Base-by-base conservation (phyloP, 768 basidiomycete genomes). In the Hypsizygus marmoreus region DNA sequence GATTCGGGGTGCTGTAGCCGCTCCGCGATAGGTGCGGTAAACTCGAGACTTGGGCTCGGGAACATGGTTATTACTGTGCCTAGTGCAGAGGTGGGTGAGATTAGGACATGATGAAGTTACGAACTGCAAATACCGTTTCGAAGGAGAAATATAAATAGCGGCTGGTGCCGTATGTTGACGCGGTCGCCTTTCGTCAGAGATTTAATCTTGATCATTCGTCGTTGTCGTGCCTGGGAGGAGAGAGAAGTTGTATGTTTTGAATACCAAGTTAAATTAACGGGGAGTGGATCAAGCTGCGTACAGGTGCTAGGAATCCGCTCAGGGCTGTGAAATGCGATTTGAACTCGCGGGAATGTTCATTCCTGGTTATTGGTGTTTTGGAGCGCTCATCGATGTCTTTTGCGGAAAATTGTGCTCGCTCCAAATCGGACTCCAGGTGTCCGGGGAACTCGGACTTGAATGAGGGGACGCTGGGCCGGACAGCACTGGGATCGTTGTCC, bases 91-190 rank as follows among this genome's bases (percentile, higher is more conserved):
- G n/a, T n/a, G n/a, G n/a, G n/a, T n/a, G n/a, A n/a, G n/a, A n/a
- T n/a, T n/a, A n/a, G n/a, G n/a, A n/a, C n/a, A n/a, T n/a, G n/a
- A n/a, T n/a, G 19, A 12, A 12, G 40, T 24, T 43, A 32, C 24
- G 3, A 49, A 31, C 16, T 17, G 22, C 10, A 61, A 66, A 40
- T 57, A 76, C 86, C 86, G 57, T 86, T 79, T 47, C 81, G 72
- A 52, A 81, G 72, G 6, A 88, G 70, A 67, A 87, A 87, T 46
- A 88, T 76, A 56, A 74, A 86, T 68, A 88, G 72, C 3, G 86
- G 82, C 25, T 68, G 55, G 32, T 59, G 71, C 16, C 26, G 67
- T 30, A 84, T 69, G 45, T 76, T 73, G 16, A 88, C 80, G 41
- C 83, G 73, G 19, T 82, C 79, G 10, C 76, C 81, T 50, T 72